Conservation (phyloP, 2,329 filamentous ascomycete genomes). For the Ascochyta viciae-villosae region DNA sequence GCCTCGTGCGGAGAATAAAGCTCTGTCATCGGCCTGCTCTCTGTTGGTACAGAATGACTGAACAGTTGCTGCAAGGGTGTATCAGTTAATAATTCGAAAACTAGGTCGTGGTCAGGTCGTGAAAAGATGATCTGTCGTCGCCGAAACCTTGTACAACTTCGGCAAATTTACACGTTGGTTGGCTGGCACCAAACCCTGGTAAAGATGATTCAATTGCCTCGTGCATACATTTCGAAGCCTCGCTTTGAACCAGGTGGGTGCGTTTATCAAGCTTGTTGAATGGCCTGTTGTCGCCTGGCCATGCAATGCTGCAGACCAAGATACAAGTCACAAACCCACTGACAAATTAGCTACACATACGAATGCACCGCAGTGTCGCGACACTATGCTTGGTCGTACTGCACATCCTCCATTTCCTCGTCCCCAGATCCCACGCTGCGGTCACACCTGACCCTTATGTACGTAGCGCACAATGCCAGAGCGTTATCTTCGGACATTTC, state of each 20-base stretch:
- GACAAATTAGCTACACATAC: not conserved
- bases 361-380: not conserved
- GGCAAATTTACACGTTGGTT: not conserved
- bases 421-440: not conserved
- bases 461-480: constrained; percentile 2
- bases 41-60: not conserved
- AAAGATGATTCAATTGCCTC: constrained; percentile 5
- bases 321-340: not conserved
- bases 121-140: constrained; percentile 14
- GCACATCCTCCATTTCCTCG: constrained; percentile 12
- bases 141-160: constrained; percentile 12
- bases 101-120: not conserved
- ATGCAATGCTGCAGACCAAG: not conserved
- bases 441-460: constrained; percentile 2
- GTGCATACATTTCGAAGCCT: constrained; percentile 1
- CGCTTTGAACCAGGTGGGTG: not conserved
- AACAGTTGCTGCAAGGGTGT: not conserved
- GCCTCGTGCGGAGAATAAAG: constrained; percentile 2
- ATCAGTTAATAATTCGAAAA: not conserved
- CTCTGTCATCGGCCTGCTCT: not conserved
- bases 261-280: not conserved
- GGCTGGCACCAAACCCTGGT: not conserved
- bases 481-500: constrained; percentile 4
- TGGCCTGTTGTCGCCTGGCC: not conserved
- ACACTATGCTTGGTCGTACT: constrained; percentile 1